Percentiles rank a stretch among this genome's conserved stretches.
Evolutionary conservation across 371 early-diverging fungal genomes (phyloP).

Genomic region (Nematocida sp.): DNA sequence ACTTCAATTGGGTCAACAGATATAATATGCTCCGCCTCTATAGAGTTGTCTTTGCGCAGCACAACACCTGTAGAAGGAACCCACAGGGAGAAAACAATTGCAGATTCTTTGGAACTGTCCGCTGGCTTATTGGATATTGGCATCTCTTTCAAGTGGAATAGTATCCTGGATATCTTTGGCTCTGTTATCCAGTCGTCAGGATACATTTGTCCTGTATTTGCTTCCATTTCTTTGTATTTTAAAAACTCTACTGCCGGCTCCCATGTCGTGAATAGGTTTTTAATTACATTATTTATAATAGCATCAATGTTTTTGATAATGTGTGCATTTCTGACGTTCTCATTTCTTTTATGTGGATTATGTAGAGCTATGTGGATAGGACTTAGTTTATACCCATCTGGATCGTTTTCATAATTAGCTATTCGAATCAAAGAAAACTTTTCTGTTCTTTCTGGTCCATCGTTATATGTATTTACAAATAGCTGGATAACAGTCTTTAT

Average conservation of each 20-base stretch:
- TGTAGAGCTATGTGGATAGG: neutral
- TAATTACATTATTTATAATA: neutral
- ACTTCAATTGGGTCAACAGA: neutral
- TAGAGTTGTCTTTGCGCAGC: neutral
- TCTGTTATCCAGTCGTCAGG: too few relatives aligned
- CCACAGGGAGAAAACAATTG: neutral
- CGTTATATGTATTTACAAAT: neutral
- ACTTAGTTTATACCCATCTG: neutral
- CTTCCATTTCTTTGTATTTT: too few relatives aligned
- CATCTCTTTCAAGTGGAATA: too few relatives aligned
- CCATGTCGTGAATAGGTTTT: neutral
- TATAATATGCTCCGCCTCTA: neutral
- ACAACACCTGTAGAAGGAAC: neutral
- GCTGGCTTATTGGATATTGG: too few relatives aligned
- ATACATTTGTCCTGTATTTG: too few relatives aligned
- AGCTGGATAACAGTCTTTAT: neutral
- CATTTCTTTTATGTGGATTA: neutral
- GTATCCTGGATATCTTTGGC: too few relatives aligned
- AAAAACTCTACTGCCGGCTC: too few relatives aligned
- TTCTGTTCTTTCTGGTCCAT: neutral
- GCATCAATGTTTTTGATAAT: neutral
- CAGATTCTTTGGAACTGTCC: neutral
- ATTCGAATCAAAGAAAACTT: neutral
- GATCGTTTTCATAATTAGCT: neutral
- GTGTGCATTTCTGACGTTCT: neutral